A percentile compares a stretch with the other conserved stretches of the same genome.
These are phyloP conservation scores for Ilyonectria mors-panacis DNA, from an alignment of 2,329 filamentous ascomycete species.

Conservation along the genomic window DNA sequence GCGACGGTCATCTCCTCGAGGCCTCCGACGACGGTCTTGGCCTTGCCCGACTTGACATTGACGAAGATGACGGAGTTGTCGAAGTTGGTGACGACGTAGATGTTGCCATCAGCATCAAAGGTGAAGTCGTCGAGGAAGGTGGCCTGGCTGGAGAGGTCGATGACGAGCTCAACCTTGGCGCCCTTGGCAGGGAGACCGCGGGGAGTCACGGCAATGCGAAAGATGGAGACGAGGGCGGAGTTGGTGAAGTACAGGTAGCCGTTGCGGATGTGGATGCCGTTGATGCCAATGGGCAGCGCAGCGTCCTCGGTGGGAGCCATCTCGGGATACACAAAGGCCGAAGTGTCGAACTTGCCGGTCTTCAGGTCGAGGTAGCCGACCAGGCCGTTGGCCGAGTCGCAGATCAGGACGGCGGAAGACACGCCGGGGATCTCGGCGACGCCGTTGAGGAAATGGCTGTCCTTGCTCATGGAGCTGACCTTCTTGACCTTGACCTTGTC, in stretches of 20 bases:
- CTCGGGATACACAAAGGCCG: slow-evolving; percentile 31
- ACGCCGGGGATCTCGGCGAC: slow-evolving; percentile 30
- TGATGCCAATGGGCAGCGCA: slow-evolving; percentile 34
- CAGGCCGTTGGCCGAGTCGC: slow-evolving; percentile 25
- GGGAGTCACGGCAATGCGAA: slow-evolving; percentile 35
- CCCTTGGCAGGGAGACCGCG: slow-evolving; percentile 30
- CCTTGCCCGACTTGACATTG: slow-evolving; percentile 28
- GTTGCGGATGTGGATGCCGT: slow-evolving; percentile 35
- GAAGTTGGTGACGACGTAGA: slow-evolving; percentile 41
- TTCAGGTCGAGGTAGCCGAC: slow-evolving; percentile 31
- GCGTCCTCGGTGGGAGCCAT: slow-evolving; percentile 21
- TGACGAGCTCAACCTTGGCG: slow-evolving; percentile 38
- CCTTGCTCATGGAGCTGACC: slow-evolving; percentile 31
- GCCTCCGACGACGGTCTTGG: slow-evolving; percentile 34
- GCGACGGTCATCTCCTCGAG: slow-evolving; percentile 37
- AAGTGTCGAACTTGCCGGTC: slow-evolving; percentile 27
- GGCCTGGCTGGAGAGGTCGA: slow-evolving; percentile 28
- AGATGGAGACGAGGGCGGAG: slow-evolving; percentile 31
- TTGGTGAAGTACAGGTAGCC: slow-evolving; percentile 38
- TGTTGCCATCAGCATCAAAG: slow-evolving; percentile 37
- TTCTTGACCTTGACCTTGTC: slow-evolving; percentile 23
- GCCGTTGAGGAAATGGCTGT: slow-evolving; percentile 27
- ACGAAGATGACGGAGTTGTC: slow-evolving; percentile 42
- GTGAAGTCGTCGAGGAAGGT: slow-evolving; percentile 43
- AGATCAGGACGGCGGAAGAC: slow-evolving; percentile 26